These are phyloP conservation scores for Scleromitrula shiraiana DNA, from an alignment of 2,329 filamentous ascomycete genomes.

Conservation along the genomic window DNA sequence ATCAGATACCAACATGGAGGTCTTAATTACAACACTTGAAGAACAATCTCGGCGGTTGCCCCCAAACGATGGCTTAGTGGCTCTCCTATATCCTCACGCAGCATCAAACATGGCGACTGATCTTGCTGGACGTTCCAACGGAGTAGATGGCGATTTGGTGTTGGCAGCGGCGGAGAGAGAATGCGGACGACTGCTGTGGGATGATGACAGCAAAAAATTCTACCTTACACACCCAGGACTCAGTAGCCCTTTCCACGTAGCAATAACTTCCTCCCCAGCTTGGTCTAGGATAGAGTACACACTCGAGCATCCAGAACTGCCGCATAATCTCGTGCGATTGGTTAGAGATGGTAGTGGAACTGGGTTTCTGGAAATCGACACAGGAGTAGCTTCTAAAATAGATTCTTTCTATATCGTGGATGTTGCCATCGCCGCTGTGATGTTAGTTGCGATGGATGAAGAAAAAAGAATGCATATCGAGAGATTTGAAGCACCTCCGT, in stretches of 20 bases:
- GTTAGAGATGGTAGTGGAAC: constrained; percentile 51
- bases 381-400: constrained; percentile 49
- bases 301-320: constrained; percentile 56
- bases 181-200: constrained; percentile 65
- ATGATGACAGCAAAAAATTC: constrained; percentile 49
- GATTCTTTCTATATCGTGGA: constrained; percentile 55
- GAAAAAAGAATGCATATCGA: constrained; percentile 44
- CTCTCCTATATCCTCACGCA: constrained; percentile 58
- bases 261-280: constrained; percentile 48
- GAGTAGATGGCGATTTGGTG: constrained; percentile 50
- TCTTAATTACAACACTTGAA: constrained; percentile 50
- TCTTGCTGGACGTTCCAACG: constrained; percentile 28
- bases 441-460: constrained; percentile 51
- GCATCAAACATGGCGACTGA: constrained; percentile 57
- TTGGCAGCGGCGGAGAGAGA: constrained; percentile 59
- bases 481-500: constrained; percentile 52
- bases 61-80: constrained; percentile 56
- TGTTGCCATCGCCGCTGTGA: constrained; percentile 51
- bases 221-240: constrained; percentile 58
- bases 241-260: constrained; percentile 54
- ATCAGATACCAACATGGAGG: constrained; percentile 33
- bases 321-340: constrained; percentile 51
- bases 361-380: constrained; percentile 54
- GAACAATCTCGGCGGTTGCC: constrained; percentile 44
- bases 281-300: constrained; percentile 57